Evolutionary conservation across 2,329 filamentous ascomycete genomes (phyloP).

Genomic region (Colletotrichum sp.): DNA sequence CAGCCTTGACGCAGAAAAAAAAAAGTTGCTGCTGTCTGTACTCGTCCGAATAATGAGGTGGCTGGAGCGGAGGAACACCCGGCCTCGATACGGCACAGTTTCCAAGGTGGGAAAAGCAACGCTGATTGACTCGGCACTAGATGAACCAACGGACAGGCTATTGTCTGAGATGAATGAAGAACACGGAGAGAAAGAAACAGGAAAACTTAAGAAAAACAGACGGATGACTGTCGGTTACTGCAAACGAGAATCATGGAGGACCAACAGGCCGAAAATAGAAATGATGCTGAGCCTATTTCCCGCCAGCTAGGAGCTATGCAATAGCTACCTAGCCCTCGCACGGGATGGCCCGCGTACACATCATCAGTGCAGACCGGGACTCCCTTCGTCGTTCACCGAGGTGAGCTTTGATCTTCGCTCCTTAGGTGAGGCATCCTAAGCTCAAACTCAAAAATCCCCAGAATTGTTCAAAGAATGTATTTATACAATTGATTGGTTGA

Average conservation of each 20-base stretch:
- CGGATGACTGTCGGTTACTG: neutral
- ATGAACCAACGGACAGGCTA: neutral
- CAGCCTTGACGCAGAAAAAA: neutral
- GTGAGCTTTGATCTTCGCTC: neutral
- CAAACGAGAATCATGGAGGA: neutral
- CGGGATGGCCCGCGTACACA: slow-evolving; percentile 4
- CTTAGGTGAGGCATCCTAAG: neutral
- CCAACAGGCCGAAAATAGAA: neutral
- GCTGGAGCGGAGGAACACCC: neutral
- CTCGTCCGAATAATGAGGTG: slow-evolving; percentile 16
- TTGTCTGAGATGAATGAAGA: neutral
- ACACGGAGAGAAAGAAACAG: neutral
- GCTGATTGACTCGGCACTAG: slow-evolving; percentile 1
- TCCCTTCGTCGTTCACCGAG: neutral
- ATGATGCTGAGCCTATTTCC: neutral
- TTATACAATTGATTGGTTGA: neutral
- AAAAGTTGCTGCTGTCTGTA: neutral
- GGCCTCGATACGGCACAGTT: neutral
- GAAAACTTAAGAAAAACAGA: neutral
- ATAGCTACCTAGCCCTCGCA: neutral
- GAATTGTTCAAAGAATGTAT: neutral
- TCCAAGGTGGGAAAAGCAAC: neutral
- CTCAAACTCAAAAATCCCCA: neutral
- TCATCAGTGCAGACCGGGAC: neutral
- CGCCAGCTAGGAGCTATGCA: neutral